phyloP scores from a whole-genome alignment of 106 monocot species.

The Acorus gramineus region DNA sequence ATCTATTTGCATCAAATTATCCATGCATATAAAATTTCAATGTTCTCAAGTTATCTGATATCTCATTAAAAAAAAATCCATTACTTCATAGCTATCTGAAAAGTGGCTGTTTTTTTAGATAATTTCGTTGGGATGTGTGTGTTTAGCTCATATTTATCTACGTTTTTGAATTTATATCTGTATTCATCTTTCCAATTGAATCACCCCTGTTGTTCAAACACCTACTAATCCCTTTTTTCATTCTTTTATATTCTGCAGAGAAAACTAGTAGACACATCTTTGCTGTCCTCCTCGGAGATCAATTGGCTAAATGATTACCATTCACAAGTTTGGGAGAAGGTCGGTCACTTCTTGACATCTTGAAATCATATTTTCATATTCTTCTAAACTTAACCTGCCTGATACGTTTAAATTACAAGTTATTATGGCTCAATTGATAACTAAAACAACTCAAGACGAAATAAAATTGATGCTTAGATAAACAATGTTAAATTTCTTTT shows the following conservation, averaged over 20 bases:
- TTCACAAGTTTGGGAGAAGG: slow-evolving; percentile 92
- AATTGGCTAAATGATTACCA: slow-evolving; percentile 86
- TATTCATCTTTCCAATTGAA: no score
- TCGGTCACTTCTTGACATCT: slow-evolving; percentile 13
- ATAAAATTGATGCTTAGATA: neutral
- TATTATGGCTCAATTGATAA: neutral
- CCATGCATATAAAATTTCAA: no score
- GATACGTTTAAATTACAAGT: neutral
- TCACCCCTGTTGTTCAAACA: no score
- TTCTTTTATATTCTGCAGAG: slow-evolving; percentile 25
- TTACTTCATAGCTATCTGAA: no score
- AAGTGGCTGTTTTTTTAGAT: no score
- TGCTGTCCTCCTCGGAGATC: slow-evolving; percentile 61
- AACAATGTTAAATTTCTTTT: neutral
- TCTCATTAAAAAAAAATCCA: no score
- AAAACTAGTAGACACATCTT: slow-evolving; percentile 56
- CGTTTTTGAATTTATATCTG: slow-evolving; percentile 1
- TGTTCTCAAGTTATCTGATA: no score
- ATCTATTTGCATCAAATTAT: no score
- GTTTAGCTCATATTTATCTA: neutral
- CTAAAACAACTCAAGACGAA: neutral
- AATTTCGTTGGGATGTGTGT: no score
- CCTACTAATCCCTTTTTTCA: neutral
- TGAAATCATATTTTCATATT: neutral
- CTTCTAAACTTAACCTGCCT: neutral